Conservation (phyloP, 2,329 filamentous ascomycete genomes). For the Capronia americana region DNA sequence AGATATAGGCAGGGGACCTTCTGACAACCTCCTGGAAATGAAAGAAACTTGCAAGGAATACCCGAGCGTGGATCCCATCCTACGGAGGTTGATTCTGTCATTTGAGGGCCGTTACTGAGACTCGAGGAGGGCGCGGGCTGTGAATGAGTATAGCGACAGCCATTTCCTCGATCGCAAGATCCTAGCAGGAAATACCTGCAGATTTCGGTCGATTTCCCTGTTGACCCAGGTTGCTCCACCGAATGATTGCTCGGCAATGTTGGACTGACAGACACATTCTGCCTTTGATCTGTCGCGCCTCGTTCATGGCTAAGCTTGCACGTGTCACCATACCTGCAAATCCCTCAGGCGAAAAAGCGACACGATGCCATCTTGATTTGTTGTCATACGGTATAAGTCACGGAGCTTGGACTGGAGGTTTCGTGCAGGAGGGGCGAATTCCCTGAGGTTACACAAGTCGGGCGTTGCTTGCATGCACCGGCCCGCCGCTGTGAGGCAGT, state of each 20-base stretch:
- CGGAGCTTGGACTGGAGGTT: background rate
- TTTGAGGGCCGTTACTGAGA: background rate
- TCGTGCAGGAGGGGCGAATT: background rate
- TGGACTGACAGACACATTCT: background rate
- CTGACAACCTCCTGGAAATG: constrained; percentile 17
- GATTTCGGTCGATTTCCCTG: constrained; percentile 13
- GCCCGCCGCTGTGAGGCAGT: background rate
- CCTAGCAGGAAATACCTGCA: constrained; percentile 36
- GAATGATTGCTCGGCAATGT: background rate
- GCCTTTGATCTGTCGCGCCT: background rate
- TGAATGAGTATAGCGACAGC: constrained; percentile 33
- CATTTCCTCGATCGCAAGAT: constrained; percentile 31
- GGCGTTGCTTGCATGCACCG: background rate
- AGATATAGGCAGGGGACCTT: constrained; percentile 14
- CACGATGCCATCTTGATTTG: constrained; percentile 6
- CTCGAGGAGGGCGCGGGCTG: background rate
- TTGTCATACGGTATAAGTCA: background rate
- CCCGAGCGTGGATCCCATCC: constrained; percentile 14
- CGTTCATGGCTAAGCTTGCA: constrained; percentile 20
- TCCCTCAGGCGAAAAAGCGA: constrained; percentile 15
- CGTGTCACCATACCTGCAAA: constrained; percentile 19
- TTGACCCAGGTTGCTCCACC: background rate
- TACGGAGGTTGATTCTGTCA: constrained; percentile 11
- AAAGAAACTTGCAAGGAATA: constrained; percentile 18
- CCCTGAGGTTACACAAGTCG: background rate